Evolutionary conservation across 768 basidiomycete genomes (phyloP), one percentile per base, ranked within the genome.

Genomic region (Chiua virens): DNA sequence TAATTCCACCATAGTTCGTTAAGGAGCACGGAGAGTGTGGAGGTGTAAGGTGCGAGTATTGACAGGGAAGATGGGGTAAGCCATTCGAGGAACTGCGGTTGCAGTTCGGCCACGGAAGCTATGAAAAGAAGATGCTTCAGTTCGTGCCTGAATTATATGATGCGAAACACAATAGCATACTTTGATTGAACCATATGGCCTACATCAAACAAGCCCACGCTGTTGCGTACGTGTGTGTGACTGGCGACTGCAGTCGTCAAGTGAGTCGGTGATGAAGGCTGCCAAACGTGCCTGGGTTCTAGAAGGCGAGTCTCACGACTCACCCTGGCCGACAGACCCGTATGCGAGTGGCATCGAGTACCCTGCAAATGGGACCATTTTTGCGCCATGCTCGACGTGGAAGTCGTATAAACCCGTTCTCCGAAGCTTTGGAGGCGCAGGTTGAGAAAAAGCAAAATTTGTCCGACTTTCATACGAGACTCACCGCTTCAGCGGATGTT

Each of bases 181-280:
- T 83, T 87, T 30, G 85, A 83, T 68, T 98, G 96, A 15, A 98
- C 89, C 96, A 99, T 99, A 70, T 99, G 97, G 20, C 92, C 92
- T 23, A 99, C 97, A 64, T 99, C 97, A 67, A 99, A 99, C 28
- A 99, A 75, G 1, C 94, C 94, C 1, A 82, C 90, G 32, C 79
- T 79, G 13, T 73, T 80, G 37, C 97, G 85, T 45, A 95, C 90
- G 62, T 98, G 88, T 40, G 87, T 82, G 70, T 99, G 96, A 59
- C 91, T 93, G 9, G 87, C 84, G 47, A 92, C 95, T 97, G 66
- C 30, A 37, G 27, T 35, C 36, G 36, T 22, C 42, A 35, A 34
- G 40, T 37, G 15, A 45, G 34, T 48, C 7, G 45, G 48, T 42
- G 51, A 49, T 45, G 50, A 64, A 47, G 51, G 40, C 40, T 42